These are phyloP conservation scores for Monilinia aucupariae DNA, from an alignment of 2,329 filamentous ascomycete species.

Conservation along the genomic window DNA sequence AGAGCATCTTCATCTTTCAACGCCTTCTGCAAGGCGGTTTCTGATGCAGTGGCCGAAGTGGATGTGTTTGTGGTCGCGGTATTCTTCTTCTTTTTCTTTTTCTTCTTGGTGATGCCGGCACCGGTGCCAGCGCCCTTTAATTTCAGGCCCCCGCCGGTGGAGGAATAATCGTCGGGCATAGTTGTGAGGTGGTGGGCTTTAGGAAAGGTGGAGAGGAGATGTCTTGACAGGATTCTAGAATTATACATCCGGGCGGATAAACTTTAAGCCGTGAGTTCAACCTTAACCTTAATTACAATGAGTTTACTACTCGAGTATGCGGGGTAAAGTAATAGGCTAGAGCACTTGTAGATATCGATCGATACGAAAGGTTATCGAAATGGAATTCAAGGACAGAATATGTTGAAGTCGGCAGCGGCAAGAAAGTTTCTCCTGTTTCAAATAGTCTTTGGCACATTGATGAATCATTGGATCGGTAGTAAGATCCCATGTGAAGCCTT, in stretches of 20 bases:
- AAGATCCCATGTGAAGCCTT: too few species aligned
- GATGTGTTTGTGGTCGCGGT: slow-evolving; percentile 31
- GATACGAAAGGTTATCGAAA: too few species aligned
- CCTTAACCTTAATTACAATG: too few species aligned
- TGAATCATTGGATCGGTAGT: too few species aligned
- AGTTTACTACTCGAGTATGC: too few species aligned
- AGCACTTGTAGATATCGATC: too few species aligned
- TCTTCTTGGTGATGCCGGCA: slow-evolving; percentile 59
- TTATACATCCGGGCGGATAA: not conserved
- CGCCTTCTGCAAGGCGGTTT: slow-evolving; percentile 44
- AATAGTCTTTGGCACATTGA: too few species aligned
- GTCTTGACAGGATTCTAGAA: not conserved
- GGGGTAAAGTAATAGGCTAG: too few species aligned
- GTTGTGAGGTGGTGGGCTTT: not conserved
- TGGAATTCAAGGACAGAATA: too few species aligned
- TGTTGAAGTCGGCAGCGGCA: too few species aligned
- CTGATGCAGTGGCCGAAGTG: slow-evolving; percentile 17
- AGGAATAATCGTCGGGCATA: slow-evolving; percentile 74
- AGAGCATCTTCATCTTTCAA: slow-evolving; percentile 29
- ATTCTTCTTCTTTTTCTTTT: slow-evolving; percentile 42
- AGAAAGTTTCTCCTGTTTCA: too few species aligned
- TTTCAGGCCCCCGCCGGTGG: slow-evolving; percentile 67
- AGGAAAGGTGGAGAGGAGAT: not conserved
- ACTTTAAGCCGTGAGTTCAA: not conserved
- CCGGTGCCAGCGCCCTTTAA: slow-evolving; percentile 72